Conservation (phyloP, 495 filamentous ascomycete species). For the Aspergillus incahuasiensis region DNA sequence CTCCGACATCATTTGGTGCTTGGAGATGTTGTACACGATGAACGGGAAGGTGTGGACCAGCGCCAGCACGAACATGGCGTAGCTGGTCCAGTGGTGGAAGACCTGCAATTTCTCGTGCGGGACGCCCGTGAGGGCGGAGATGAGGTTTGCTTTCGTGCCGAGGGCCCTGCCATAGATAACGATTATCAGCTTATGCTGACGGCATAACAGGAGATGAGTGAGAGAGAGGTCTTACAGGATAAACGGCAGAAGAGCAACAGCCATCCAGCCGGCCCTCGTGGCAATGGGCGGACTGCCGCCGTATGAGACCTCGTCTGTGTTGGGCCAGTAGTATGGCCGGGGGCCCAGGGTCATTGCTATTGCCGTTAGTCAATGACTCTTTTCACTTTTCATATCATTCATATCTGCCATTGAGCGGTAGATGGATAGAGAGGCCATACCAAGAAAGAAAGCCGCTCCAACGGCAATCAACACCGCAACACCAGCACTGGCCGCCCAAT, state of each 20-base stretch:
- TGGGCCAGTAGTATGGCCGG: conserved; percentile 56
- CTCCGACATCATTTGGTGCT: conserved; percentile 44
- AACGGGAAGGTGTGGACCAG: conserved; percentile 57
- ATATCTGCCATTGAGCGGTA: background rate
- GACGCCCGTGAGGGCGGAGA: conserved; percentile 49
- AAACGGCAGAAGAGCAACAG: conserved; percentile 47
- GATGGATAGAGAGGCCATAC: conserved; percentile 13
- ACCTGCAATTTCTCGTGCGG: conserved; percentile 50
- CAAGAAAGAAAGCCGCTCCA: conserved; percentile 23
- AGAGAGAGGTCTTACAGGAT: conserved; percentile 45
- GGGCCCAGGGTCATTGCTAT: conserved; percentile 47
- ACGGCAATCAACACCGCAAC: conserved; percentile 22
- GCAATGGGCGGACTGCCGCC: conserved; percentile 50
- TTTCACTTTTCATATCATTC: background rate
- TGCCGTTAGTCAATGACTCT: background rate
- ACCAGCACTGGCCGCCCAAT: conserved; percentile 12
- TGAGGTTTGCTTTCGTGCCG: conserved; percentile 35
- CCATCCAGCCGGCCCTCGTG: conserved; percentile 50
- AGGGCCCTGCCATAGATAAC: conserved; percentile 22
- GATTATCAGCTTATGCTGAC: background rate
- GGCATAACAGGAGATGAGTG: conserved; percentile 1
- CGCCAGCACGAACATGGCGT: conserved; percentile 49
- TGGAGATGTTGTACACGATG: conserved; percentile 47
- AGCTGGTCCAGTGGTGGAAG: conserved; percentile 51
- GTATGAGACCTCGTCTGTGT: conserved; percentile 32